Evolutionary conservation across 1,284 basidiomycete species (phyloP).

Genomic region (Coniferiporia weirii): DNA sequence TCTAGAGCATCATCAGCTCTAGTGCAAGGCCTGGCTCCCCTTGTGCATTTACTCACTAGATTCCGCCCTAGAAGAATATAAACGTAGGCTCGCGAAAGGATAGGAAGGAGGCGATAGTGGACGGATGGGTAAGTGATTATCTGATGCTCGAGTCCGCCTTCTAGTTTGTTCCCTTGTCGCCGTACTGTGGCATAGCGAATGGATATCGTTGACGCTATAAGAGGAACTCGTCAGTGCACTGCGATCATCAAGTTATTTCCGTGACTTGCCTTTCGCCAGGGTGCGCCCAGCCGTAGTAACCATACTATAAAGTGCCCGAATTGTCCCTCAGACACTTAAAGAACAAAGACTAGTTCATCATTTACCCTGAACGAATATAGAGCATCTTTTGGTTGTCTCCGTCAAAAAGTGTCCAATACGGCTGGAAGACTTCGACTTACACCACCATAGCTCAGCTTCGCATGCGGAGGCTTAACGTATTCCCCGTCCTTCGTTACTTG

Average conservation of each 20-base stretch:
- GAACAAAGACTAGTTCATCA: background rate
- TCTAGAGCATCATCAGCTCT: slow-evolving; percentile 29
- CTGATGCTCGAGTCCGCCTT: slow-evolving; percentile 55
- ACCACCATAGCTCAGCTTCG: slow-evolving; percentile 74
- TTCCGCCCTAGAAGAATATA: slow-evolving; percentile 61
- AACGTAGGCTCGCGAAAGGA: slow-evolving; percentile 67
- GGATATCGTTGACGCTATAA: slow-evolving; percentile 60
- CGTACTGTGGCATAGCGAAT: slow-evolving; percentile 73
- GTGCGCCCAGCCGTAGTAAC: slow-evolving; percentile 53
- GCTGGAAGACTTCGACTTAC: slow-evolving; percentile 35
- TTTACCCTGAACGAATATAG: slow-evolving; percentile 58
- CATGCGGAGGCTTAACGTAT: slow-evolving; percentile 67
- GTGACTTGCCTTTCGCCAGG: slow-evolving; percentile 47
- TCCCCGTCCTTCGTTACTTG: slow-evolving; percentile 62
- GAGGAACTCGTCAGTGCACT: background rate
- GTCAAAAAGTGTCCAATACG: background rate
- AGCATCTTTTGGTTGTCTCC: slow-evolving; percentile 47
- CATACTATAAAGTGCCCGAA: slow-evolving; percentile 40
- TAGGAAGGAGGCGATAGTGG: slow-evolving; percentile 65
- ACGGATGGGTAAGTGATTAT: slow-evolving; percentile 68
- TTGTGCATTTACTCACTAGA: slow-evolving; percentile 38
- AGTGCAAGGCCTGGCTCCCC: background rate
- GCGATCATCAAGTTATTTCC: background rate
- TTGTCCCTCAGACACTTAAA: background rate
- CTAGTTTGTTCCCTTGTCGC: slow-evolving; percentile 54